Conservation (phyloP, 768 basidiomycete species). For the Lactarius deliciosus region DNA sequence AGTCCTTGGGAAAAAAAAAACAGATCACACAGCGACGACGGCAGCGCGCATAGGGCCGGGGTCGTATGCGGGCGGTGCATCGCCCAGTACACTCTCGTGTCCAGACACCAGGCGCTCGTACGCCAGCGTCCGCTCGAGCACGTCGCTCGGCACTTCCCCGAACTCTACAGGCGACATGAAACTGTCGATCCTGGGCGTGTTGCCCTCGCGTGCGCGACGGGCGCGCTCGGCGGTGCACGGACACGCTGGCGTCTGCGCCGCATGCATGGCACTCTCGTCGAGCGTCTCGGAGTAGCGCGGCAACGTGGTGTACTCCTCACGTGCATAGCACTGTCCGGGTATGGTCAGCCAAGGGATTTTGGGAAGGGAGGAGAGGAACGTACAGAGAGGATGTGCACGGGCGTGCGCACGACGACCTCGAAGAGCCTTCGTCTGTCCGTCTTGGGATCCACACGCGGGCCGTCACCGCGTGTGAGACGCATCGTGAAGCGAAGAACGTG, state of each 20-base stretch:
- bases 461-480: constrained; percentile 80
- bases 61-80: constrained; percentile 80
- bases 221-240: constrained; percentile 9
- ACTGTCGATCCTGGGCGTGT: background rate
- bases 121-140: constrained; percentile 41
- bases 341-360: background rate
- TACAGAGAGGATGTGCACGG: constrained; percentile 85
- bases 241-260: constrained; percentile 4
- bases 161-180: background rate
- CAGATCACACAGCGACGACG: constrained; percentile 2
- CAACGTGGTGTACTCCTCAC: constrained; percentile 16
- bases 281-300: constrained; percentile 24
- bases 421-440: constrained; percentile 76
- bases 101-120: constrained; percentile 84
- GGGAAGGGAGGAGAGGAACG: constrained; percentile 32
- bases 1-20: background rate
- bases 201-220: constrained; percentile 5
- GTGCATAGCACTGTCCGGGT: constrained; percentile 19
- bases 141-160: constrained; percentile 37
- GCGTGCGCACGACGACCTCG: constrained; percentile 84
- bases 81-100: constrained; percentile 76
- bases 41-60: constrained; percentile 17
- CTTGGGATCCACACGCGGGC: constrained; percentile 57
- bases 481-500: constrained; percentile 83
- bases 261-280: constrained; percentile 1